phyloP scores from a whole-genome alignment of 345 rosid genomes.

The Acer negundo region DNA sequence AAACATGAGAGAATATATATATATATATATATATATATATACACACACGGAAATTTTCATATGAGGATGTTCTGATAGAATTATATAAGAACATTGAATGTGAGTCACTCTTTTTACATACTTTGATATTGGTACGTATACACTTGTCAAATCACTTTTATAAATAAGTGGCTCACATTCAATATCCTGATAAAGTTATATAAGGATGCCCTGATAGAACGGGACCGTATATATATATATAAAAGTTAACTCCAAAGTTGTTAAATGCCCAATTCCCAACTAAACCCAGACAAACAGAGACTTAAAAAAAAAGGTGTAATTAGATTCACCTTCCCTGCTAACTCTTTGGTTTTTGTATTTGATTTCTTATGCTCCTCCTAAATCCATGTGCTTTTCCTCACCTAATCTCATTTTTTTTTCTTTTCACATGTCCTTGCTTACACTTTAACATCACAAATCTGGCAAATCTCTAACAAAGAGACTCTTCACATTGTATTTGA shows the following conservation, averaged over 20 bases:
- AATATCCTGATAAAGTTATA: too few relatives aligned
- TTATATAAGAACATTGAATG: too few relatives aligned
- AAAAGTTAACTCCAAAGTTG: too few relatives aligned
- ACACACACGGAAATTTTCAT: too few relatives aligned
- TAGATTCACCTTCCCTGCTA: neutral
- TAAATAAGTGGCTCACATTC: too few relatives aligned
- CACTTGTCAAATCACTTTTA: too few relatives aligned
- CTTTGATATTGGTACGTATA: too few relatives aligned
- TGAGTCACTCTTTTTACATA: too few relatives aligned
- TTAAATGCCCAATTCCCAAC: neutral
- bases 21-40: too few relatives aligned
- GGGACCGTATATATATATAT: neutral
- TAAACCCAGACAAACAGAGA: neutral
- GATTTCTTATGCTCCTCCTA: neutral
- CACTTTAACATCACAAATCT: too few relatives aligned
- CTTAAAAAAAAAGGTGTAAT: neutral
- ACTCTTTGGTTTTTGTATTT: neutral
- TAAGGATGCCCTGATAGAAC: too few relatives aligned
- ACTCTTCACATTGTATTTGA: neutral
- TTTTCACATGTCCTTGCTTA: conserved; percentile 1
- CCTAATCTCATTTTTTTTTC: neutral
- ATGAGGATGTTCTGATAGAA: too few relatives aligned
- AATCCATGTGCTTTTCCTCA: conserved; percentile 2
- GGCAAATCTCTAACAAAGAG: neutral
- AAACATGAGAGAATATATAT: neutral